These are phyloP conservation scores for Pleodorina starrii DNA, from an alignment of 139 green algal species.

Conservation along the genomic window DNA sequence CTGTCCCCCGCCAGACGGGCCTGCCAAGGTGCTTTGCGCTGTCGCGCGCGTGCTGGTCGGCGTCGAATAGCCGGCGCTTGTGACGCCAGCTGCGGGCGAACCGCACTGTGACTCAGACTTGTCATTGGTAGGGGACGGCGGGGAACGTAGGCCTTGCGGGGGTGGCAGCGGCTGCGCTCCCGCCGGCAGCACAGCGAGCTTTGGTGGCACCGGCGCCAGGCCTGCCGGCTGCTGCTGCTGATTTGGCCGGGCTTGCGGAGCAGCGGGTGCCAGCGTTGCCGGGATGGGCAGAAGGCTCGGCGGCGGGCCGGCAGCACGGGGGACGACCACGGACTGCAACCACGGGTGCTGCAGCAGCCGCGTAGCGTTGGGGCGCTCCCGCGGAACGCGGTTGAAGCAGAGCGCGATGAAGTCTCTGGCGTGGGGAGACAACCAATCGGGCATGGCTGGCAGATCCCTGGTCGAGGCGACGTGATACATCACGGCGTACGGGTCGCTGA, in stretches of 20 bases:
- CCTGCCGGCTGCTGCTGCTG: not conserved
- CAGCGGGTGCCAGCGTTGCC: not conserved
- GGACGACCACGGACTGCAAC: conserved; percentile 60
- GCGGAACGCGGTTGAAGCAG: conserved; percentile 91
- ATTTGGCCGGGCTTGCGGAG: not conserved
- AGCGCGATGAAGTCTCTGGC: conserved; percentile 93
- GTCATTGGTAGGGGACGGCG: conserved; percentile 61
- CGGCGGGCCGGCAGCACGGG: conserved; percentile 11
- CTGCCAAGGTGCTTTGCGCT: not conserved
- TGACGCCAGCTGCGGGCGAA: not conserved
- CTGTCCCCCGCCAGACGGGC: no score
- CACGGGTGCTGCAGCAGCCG: conserved; percentile 87
- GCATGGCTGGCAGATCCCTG: conserved; percentile 83
- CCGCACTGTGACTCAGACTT: conserved; percentile 31
- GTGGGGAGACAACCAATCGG: conserved; percentile 80
- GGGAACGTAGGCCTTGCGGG: conserved; percentile 25
- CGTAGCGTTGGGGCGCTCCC: conserved; percentile 78
- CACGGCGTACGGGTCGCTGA: conserved; percentile 66
- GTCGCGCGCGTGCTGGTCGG: conserved; percentile 3
- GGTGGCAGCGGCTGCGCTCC: not conserved
- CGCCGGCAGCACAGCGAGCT: not conserved
- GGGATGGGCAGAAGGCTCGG: conserved; percentile 21
- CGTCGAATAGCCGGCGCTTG: not conserved
- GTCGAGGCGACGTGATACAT: conserved; percentile 94
- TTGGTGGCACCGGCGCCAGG: not conserved